Base-by-base conservation (phyloP, 495 filamentous ascomycete genomes). In the Xylaria bambusicola region DNA sequence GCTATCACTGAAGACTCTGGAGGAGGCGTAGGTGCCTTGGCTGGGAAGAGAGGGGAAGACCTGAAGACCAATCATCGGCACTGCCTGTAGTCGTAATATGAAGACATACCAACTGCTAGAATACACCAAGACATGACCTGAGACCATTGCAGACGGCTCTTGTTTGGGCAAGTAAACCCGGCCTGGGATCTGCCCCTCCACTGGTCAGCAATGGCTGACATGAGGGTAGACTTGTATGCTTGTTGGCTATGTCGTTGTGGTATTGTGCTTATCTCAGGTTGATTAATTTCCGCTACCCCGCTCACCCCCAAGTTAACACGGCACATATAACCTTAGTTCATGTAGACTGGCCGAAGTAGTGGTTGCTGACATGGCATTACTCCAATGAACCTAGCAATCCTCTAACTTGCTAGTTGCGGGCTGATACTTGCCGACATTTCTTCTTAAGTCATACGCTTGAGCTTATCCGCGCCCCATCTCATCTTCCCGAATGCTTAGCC, bases 231-330 rank as follows among this genome's bases (percentile, higher is more conserved):
- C 17, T 8, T 52, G 23, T 27, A 29, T 52, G 50, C 49, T 24
- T 26, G 33, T 24, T 40, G 18, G 21, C 23, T 52, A 12, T 20
- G 9, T 6, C 13, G 6, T 15, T 26, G 20, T 40, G 15, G 33
- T 40, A 17, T 41, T 3, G 13, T 52, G 50, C 50, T 52, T 52
- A 52, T 41, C 20, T 52, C 33, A 52, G 13, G 18, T 38, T 52
- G 38, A 41, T 52, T 52, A 52, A 52, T 23, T 41, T 1, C 7
- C 4, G 6, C 7, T 17, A 41, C 50, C 50, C 17, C 40, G 50
- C 35, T 52, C 17, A 51, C 12, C 21, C 8, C 7, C 18, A 23
- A 7, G 26, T 52, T 52, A 52, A 52, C 2, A 26, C 6, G 23
- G 15, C 12, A 24, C 33, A 40, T 52, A 52, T 52, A n/a, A 27